Evolutionary conservation across 2,329 filamentous ascomycete species (phyloP).

Genomic region (Calonectria henricotiae): DNA sequence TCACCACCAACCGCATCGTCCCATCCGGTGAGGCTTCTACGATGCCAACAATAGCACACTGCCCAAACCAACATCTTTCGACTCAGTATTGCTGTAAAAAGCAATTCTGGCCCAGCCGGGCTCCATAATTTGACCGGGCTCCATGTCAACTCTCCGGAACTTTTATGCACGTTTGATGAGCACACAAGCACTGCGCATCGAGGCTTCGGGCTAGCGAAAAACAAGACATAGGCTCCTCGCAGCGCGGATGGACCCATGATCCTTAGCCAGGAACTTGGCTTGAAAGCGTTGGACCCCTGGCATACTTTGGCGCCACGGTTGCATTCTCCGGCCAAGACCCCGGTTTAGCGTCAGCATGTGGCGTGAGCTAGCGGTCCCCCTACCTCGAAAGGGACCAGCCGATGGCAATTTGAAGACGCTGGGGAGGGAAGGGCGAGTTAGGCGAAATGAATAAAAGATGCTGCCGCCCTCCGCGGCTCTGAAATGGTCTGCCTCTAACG

Average conservation of each 20-base stretch:
- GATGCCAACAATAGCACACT: slow-evolving; percentile 6
- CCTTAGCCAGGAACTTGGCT: slow-evolving; percentile 17
- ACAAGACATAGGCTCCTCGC: not conserved
- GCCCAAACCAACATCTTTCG: not conserved
- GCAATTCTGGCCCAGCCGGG: not conserved
- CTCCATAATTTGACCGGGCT: not conserved
- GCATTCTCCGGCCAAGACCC: slow-evolving; percentile 37
- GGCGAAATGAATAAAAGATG: slow-evolving; percentile 52
- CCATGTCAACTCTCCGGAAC: slow-evolving; percentile 10
- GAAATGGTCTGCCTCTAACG: slow-evolving; percentile 25
- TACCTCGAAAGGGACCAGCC: slow-evolving; percentile 38
- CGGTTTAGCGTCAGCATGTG: slow-evolving; percentile 45
- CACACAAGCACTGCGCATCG: slow-evolving; percentile 4
- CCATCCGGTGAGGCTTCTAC: slow-evolving; percentile 2
- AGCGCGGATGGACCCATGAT: not conserved
- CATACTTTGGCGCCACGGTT: slow-evolving; percentile 27
- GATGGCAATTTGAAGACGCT: slow-evolving; percentile 36
- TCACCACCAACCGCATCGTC: not conserved
- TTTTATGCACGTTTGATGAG: slow-evolving; percentile 29
- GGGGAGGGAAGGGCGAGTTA: slow-evolving; percentile 36
- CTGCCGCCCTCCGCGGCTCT: slow-evolving; percentile 3
- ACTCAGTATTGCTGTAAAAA: slow-evolving; percentile 4
- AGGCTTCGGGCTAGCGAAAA: slow-evolving; percentile 13
- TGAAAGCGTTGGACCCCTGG: slow-evolving; percentile 20
- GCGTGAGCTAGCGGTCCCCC: slow-evolving; percentile 46